A percentile compares a stretch with the other conserved stretches of the same genome.
phyloP scores from a whole-genome alignment of 495 filamentous ascomycete species.

The Terfezia boudieri region DNA sequence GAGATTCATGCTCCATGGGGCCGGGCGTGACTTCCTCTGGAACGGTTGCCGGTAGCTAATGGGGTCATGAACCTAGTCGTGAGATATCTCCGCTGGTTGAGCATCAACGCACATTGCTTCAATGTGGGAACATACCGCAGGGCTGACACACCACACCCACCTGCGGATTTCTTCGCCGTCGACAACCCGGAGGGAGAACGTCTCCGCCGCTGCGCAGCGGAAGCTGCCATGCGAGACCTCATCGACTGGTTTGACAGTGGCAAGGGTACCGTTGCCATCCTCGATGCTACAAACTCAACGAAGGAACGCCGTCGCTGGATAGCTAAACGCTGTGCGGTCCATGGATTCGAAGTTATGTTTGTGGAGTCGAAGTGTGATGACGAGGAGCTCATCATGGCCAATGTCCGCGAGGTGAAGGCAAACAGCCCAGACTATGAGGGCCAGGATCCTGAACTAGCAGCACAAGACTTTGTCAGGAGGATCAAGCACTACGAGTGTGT shows the following conservation, averaged over 20 bases:
- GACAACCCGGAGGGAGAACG: constrained; percentile 75
- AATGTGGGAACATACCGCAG: constrained; percentile 93
- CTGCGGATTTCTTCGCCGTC: constrained; percentile 81
- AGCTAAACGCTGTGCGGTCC: constrained; percentile 42
- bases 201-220: constrained; percentile 62
- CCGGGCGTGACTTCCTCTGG: background rate
- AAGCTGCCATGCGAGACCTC: constrained; percentile 82
- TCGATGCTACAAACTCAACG: constrained; percentile 91
- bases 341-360: constrained; percentile 73
- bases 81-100: constrained; percentile 88
- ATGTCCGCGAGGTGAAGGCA: constrained; percentile 94
- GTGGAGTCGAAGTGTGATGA: constrained; percentile 93
- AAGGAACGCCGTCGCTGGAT: constrained; percentile 81
- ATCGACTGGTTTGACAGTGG: constrained; percentile 56
- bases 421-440: constrained; percentile 85
- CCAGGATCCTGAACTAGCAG: constrained; percentile 78
- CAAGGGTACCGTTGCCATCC: constrained; percentile 61
- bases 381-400: constrained; percentile 84
- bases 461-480: constrained; percentile 72
- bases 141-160: constrained; percentile 59
- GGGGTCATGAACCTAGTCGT: constrained; percentile 35
- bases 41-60: no score
- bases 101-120: constrained; percentile 77
- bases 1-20: no score
- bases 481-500: constrained; percentile 94